Evolutionary conservation across 768 basidiomycete genomes (phyloP), one percentile per base, ranked within the genome.

Genomic region (Megacollybia marginata): DNA sequence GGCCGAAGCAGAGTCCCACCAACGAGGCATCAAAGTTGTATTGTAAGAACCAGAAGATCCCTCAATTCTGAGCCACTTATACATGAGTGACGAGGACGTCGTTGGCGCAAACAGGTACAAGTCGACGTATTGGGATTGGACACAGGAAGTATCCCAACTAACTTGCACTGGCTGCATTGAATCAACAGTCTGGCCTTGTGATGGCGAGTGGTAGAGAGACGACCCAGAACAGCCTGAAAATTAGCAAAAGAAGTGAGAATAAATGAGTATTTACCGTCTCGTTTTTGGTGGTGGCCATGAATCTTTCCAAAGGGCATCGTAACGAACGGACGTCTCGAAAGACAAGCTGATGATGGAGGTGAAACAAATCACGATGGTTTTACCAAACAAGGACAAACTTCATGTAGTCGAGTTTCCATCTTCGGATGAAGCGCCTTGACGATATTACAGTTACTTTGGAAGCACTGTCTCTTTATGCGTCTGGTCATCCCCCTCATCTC

Each of bases 91-190:
- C 34, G 50, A 61, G 32, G 55, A 48, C 2, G 69, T 59, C 31
- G 64, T 59, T 0, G 83, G 79, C 0, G 79, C 78, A 55, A 76
- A 76, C 47, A 90, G 76, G 55, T 82, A 81, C 59, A 91, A 83
- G 65, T 89, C 85, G 60, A 84, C 69, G 34, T 67, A 1, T 58
- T 51, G 20, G 77, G 66, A 31, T 32, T 54, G 52, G 10, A 85
- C 57, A 63, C 85, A 88, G 33, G 78, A 66, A 0, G 76, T 63
- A 59, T 87, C 74, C 88, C 88, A 90, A 42, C 72, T 56, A 53
- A 90, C 74, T 46, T 71, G 67, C 54, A 90, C 57, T 2, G 81
- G 70, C 10, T 71, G 51, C 9, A 72, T 63, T 1, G 74, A 44
- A 28, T 44, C 23, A 10, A 44, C 38, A 18, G 18, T 18, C 18